Conservation (phyloP, 345 rosid species). For the Salix udensis region DNA sequence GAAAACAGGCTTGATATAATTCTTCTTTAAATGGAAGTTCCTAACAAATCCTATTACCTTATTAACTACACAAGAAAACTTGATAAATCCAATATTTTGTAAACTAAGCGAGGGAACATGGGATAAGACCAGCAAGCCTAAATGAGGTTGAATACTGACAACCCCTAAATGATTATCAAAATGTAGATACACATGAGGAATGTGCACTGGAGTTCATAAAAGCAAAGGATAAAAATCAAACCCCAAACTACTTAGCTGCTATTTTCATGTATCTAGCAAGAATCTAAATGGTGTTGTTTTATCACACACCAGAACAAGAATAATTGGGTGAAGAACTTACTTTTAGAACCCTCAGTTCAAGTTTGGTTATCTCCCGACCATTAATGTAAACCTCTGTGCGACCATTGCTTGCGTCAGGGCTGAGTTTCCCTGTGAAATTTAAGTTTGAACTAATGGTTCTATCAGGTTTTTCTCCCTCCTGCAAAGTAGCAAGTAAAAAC, state of each 20-base stretch:
- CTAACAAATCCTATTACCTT: not conserved
- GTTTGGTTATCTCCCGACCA: conserved; percentile 91
- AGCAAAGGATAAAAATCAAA: not conserved
- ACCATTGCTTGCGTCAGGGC: conserved; percentile 75
- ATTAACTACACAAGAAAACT: not conserved
- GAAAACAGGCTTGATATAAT: not conserved
- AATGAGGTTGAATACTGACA: not conserved
- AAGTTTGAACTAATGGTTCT: conserved; percentile 78
- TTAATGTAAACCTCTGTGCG: conserved; percentile 84
- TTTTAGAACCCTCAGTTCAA: conserved; percentile 72
- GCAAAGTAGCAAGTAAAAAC: conserved; percentile 28
- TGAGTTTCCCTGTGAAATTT: conserved; percentile 78
- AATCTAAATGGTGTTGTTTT: not conserved
- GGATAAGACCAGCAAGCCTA: not conserved
- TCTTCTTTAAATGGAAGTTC: not conserved
- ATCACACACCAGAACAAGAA: not conserved
- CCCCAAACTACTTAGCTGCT: not conserved
- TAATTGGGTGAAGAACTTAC: conserved; percentile 30
- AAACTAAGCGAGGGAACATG: not conserved
- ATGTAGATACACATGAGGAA: not conserved
- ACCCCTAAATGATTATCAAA: not conserved
- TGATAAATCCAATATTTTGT: not conserved
- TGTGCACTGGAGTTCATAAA: not conserved
- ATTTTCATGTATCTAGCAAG: not conserved
- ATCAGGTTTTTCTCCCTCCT: conserved; percentile 97